These are phyloP conservation scores for Neocatenulostroma microsporum DNA, from an alignment of 2,329 filamentous ascomycete genomes.

Conservation along the genomic window DNA sequence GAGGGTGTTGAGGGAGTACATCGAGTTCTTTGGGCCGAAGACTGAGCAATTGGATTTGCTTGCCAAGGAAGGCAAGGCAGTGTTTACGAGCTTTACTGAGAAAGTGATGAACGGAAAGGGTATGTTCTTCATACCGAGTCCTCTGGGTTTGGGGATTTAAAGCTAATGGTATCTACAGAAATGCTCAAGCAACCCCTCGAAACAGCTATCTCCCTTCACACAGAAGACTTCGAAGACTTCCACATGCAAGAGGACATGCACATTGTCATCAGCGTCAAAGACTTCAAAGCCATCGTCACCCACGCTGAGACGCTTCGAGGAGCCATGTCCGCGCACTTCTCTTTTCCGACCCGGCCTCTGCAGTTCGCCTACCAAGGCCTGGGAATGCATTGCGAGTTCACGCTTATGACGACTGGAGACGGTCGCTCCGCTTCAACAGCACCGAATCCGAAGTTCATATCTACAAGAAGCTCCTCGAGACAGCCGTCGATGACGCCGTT, in stretches of 20 bases:
- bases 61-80: slow-evolving; percentile 59
- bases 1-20: slow-evolving; percentile 62
- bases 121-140: slow-evolving; percentile 27
- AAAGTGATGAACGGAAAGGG: slow-evolving; percentile 63
- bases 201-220: slow-evolving; percentile 69
- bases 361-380: slow-evolving; percentile 63
- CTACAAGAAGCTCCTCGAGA: slow-evolving; percentile 25
- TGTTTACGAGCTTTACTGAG: slow-evolving; percentile 75
- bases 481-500: slow-evolving; percentile 18
- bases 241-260: slow-evolving; percentile 67
- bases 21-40: slow-evolving; percentile 72
- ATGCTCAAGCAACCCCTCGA: slow-evolving; percentile 72
- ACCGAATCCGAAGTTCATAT: slow-evolving; percentile 31
- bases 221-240: slow-evolving; percentile 68
- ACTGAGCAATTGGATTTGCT: slow-evolving; percentile 76
- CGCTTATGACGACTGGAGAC: slow-evolving; percentile 74
- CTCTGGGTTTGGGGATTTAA: too few species aligned
- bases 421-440: slow-evolving; percentile 34
- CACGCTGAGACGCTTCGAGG: slow-evolving; percentile 64
- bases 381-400: slow-evolving; percentile 65
- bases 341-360: slow-evolving; percentile 61
- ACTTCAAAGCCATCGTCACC: slow-evolving; percentile 70
- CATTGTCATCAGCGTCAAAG: slow-evolving; percentile 73
- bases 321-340: slow-evolving; percentile 62
- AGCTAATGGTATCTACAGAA: slow-evolving; percentile 38